Evolutionary conservation across 768 basidiomycete genomes (phyloP).

Genomic region (Phanerochaete carnosa): DNA sequence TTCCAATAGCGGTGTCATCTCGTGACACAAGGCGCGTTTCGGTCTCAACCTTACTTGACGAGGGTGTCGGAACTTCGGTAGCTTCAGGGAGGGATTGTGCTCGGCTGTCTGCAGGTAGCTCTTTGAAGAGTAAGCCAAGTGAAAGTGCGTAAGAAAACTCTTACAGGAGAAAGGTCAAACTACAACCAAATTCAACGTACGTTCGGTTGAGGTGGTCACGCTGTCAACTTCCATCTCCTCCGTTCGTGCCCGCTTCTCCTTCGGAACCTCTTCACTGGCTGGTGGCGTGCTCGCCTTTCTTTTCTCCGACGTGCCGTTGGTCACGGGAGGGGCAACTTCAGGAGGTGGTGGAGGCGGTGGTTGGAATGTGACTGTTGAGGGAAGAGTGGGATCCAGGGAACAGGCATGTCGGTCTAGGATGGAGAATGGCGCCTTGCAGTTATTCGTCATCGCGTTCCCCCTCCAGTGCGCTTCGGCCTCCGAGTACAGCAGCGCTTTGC

Average conservation of each 20-base stretch:
- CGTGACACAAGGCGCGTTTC: neutral
- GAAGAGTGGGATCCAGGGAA: conserved; percentile 43
- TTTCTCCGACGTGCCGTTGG: conserved; percentile 14
- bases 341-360: conserved; percentile 4
- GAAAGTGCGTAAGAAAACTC: conserved; percentile 5
- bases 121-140: conserved; percentile 4
- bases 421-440: conserved; percentile 70
- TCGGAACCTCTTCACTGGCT: conserved; percentile 32
- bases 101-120: conserved; percentile 1
- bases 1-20: conserved; percentile 3
- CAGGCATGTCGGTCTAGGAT: conserved; percentile 76
- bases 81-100: neutral
- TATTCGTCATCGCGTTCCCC: conserved; percentile 52
- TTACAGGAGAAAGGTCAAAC: conserved; percentile 1
- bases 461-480: conserved; percentile 87
- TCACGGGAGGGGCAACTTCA: conserved; percentile 4
- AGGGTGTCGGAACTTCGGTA: neutral
- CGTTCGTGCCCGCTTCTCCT: conserved; percentile 62
- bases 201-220: conserved; percentile 27
- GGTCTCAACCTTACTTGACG: neutral
- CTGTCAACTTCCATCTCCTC: conserved; percentile 33
- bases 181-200: conserved; percentile 15
- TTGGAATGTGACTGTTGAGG: conserved; percentile 17
- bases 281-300: conserved; percentile 21
- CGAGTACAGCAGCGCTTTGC: conserved; percentile 74